Evolutionary conservation across 2,329 filamentous ascomycete species (phyloP).

Genomic region (Talaromyces islandicus): DNA sequence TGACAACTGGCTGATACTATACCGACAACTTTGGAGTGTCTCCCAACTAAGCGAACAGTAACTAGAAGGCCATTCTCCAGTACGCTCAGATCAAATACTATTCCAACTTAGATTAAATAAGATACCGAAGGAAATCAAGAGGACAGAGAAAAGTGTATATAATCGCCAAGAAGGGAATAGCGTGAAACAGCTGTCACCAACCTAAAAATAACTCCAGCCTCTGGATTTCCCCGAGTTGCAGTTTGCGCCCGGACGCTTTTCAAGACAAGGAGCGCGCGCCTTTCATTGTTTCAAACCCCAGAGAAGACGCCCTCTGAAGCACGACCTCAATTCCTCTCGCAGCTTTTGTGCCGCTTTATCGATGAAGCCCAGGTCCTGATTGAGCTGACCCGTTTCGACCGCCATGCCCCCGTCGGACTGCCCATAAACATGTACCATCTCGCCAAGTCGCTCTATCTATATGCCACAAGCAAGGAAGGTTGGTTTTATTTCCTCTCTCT

Average conservation of each 20-base stretch:
- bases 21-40: too few species aligned
- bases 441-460: conserved; percentile 86
- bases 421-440: conserved; percentile 76
- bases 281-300: background rate
- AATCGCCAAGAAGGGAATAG: background rate
- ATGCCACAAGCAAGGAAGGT: conserved; percentile 97
- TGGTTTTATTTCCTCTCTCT: conserved; percentile 15
- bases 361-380: background rate
- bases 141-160: background rate
- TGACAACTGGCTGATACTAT: too few species aligned
- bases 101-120: too few species aligned
- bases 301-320: background rate
- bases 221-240: background rate
- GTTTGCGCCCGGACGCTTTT: background rate
- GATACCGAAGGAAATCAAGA: background rate
- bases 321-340: background rate
- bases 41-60: too few species aligned
- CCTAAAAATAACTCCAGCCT: background rate
- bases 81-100: too few species aligned
- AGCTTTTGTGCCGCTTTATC: background rate
- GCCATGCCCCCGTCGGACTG: conserved; percentile 11
- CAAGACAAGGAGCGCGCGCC: background rate
- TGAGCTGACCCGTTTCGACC: background rate
- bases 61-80: too few species aligned
- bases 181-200: background rate